A percentile compares a stretch with the other conserved stretches of the same genome.
phyloP scores from a whole-genome alignment of 108 stramenopile genomes.

The Cyclostephanos tholiformis region DNA sequence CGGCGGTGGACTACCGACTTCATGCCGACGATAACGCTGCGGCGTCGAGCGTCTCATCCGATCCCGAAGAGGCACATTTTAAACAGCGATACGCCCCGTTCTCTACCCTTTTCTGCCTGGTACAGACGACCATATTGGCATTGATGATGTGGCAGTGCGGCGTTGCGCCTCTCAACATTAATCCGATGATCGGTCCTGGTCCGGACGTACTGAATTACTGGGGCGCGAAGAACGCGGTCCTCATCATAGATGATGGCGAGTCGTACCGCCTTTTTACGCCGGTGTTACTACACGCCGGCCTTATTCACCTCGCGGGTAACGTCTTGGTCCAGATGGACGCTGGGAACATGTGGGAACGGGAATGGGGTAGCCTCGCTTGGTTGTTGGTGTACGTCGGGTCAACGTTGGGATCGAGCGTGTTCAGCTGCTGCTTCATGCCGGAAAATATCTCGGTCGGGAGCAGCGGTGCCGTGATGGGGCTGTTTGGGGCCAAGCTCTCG shows the following conservation, averaged over 20 bases:
- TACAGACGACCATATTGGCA: constrained; percentile 58
- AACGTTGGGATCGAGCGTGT: constrained; percentile 64
- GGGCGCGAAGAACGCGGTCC: constrained; percentile 86
- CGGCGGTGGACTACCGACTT: no score
- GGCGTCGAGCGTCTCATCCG: background rate
- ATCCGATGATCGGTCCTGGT: constrained; percentile 85
- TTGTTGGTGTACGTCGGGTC: constrained; percentile 67
- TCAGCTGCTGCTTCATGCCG: constrained; percentile 70
- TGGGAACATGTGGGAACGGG: constrained; percentile 76
- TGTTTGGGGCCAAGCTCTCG: constrained; percentile 82
- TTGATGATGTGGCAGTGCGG: constrained; percentile 83
- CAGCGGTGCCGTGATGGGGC: constrained; percentile 84
- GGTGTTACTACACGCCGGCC: constrained; percentile 80
- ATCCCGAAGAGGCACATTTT: constrained; percentile 16
- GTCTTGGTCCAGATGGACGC: constrained; percentile 79
- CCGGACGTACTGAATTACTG: constrained; percentile 83
- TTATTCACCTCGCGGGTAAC: constrained; percentile 81
- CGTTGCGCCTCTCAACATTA: constrained; percentile 72
- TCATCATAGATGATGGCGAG: constrained; percentile 80
- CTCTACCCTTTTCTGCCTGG: constrained; percentile 55
- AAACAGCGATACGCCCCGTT: constrained; percentile 68
- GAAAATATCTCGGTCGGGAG: constrained; percentile 77
- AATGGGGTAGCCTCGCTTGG: constrained; percentile 82
- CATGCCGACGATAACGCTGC: no score
- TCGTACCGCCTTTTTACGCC: constrained; percentile 78